A percentile compares a stretch with the other conserved stretches of the same genome.
These are phyloP conservation scores for Grigorovia humatica DNA, from an alignment of 805 yeast genomes.

Conservation along the genomic window DNA sequence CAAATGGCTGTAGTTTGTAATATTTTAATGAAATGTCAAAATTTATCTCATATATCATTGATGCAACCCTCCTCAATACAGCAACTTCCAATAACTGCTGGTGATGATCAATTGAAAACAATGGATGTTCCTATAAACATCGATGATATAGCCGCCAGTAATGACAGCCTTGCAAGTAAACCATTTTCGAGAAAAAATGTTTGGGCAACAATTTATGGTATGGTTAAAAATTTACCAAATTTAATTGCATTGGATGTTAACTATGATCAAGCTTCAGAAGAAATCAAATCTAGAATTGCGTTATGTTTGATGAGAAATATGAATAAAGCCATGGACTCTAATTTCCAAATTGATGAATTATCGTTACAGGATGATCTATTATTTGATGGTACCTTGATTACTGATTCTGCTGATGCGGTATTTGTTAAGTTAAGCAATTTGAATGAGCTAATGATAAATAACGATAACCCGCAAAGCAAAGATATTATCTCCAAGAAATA, in stretches of 20 bases:
- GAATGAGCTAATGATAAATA: background rate
- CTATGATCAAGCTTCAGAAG: constrained; percentile 46
- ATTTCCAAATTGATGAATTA: constrained; percentile 26
- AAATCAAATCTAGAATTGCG: constrained; percentile 62
- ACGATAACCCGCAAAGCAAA: constrained; percentile 1
- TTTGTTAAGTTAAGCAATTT: constrained; percentile 32
- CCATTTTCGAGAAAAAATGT: constrained; percentile 43
- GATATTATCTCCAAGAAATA: constrained; percentile 28
- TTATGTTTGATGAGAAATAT: constrained; percentile 75
- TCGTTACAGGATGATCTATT: constrained; percentile 46
- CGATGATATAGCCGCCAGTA: background rate
- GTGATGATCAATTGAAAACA: background rate
- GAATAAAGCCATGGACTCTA: constrained; percentile 42
- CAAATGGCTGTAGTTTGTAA: constrained; percentile 53
- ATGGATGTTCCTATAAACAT: background rate
- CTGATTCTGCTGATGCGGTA: constrained; percentile 61
- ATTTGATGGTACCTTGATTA: constrained; percentile 64
- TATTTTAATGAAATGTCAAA: constrained; percentile 60
- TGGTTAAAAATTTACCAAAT: constrained; percentile 51
- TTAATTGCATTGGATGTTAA: constrained; percentile 62
- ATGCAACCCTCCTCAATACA: constrained; percentile 34
- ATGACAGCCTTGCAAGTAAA: background rate
- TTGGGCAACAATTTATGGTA: constrained; percentile 55
- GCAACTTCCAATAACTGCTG: background rate
- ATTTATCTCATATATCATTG: constrained; percentile 58